Conservation (phyloP, 306 rosid species). For the Cicer chorassanicum region DNA sequence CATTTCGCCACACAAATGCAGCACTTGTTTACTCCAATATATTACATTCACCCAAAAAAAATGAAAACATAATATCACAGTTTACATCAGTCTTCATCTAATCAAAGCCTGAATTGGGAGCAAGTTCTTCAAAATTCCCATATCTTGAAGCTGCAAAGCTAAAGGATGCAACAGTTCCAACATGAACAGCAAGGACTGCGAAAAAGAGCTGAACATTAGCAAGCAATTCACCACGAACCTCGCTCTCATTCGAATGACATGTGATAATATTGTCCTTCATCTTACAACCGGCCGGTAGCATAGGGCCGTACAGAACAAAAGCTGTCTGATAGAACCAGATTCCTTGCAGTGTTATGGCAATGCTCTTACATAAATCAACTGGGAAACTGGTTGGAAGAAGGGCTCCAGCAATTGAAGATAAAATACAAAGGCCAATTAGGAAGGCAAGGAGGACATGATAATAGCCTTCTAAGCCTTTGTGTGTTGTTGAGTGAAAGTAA, state of each 20-base stretch:
- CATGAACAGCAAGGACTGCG: conserved; percentile 60
- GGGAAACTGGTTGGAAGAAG: conserved; percentile 76
- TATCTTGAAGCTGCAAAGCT: conserved; percentile 64
- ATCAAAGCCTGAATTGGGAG: conserved; percentile 41
- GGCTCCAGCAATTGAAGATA: conserved; percentile 65
- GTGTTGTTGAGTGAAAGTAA: conserved; percentile 82
- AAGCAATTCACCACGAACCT: conserved; percentile 72
- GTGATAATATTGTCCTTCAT: conserved; percentile 54
- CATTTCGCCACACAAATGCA: neutral
- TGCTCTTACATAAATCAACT: conserved; percentile 67
- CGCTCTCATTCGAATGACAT: conserved; percentile 67
- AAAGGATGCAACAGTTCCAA: conserved; percentile 60
- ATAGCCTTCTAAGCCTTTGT: conserved; percentile 85
- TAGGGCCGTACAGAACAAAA: conserved; percentile 79
- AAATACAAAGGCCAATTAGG: conserved; percentile 66
- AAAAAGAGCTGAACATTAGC: conserved; percentile 77
- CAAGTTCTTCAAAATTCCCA: conserved; percentile 47
- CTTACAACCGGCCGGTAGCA: conserved; percentile 82
- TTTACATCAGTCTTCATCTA: conserved; percentile 44
- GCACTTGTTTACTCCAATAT: neutral
- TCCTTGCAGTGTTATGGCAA: conserved; percentile 79
- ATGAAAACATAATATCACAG: neutral
- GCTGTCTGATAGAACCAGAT: conserved; percentile 94
- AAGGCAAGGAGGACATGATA: conserved; percentile 79
- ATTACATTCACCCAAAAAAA: conserved; percentile 30